Evolutionary conservation across 2,329 filamentous ascomycete genomes (phyloP).

Genomic region (Cercospora brassicicola): DNA sequence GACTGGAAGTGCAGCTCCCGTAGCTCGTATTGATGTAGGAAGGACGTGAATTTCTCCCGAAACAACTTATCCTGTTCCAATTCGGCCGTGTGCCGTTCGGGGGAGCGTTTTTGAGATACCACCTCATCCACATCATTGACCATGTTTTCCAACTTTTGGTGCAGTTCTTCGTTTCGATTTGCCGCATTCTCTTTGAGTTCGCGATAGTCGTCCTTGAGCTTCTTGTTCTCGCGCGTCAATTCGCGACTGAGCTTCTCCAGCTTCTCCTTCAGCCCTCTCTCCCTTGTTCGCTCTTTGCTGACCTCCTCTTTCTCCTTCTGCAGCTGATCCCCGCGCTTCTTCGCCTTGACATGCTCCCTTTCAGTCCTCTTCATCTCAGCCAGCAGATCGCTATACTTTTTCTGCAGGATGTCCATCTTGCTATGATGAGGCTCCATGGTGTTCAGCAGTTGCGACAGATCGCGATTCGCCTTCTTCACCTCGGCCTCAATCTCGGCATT

Average conservation of each 20-base stretch:
- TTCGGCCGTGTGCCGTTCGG: conserved; percentile 76
- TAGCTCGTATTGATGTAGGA: conserved; percentile 95
- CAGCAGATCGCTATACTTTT: conserved; percentile 85
- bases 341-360: conserved; percentile 90
- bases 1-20: conserved; percentile 93
- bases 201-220: conserved; percentile 90
- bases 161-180: conserved; percentile 76
- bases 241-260: conserved; percentile 94
- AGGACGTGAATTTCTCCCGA: conserved; percentile 83
- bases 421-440: conserved; percentile 90
- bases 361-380: conserved; percentile 95
- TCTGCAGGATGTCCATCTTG: conserved; percentile 86
- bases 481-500: conserved; percentile 95
- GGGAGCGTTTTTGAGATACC: conserved; percentile 76
- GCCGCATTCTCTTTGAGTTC: conserved; percentile 84
- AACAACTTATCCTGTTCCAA: conserved; percentile 85
- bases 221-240: conserved; percentile 95
- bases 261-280: conserved; percentile 88
- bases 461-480: conserved; percentile 89
- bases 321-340: conserved; percentile 87
- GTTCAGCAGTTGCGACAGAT: conserved; percentile 78
- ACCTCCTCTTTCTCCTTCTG: conserved; percentile 96
- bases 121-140: conserved; percentile 84
- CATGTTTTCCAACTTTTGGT: conserved; percentile 78
- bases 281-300: conserved; percentile 84